Conservation (phyloP, 2,329 filamentous ascomycete genomes). For the Cordyceps cateniannulata region DNA sequence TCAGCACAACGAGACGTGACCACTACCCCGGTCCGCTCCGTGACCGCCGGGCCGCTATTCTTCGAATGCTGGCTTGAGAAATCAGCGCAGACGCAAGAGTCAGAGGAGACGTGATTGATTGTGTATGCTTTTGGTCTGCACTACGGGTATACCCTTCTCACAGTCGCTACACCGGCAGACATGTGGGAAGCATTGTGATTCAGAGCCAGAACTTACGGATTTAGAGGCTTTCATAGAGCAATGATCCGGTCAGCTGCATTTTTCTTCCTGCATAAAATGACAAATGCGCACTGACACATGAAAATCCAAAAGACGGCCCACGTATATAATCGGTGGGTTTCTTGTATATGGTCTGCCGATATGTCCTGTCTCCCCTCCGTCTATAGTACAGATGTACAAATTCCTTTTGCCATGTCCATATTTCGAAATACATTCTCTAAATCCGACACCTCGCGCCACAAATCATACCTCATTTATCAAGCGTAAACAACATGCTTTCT, state of each 20-base stretch:
- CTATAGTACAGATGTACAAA: conserved; percentile 9
- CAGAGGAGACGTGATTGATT: background rate
- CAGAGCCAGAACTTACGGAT: background rate
- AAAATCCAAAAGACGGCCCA: too few species aligned
- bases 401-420: background rate
- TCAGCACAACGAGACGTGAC: background rate
- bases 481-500: conserved; percentile 14
- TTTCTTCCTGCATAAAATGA: too few species aligned
- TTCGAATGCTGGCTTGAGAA: conserved; percentile 63
- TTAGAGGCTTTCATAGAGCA: too few species aligned
- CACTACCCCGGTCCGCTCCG: conserved; percentile 42
- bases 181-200: background rate
- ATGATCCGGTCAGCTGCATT: too few species aligned
- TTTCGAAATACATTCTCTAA: background rate
- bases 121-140: background rate
- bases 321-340: too few species aligned
- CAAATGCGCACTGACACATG: too few species aligned
- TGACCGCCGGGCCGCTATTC: conserved; percentile 53
- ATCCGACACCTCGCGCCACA: background rate
- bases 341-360: background rate
- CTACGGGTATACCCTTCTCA: too few species aligned
- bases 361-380: background rate
- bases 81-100: conserved; percentile 14
- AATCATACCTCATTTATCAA: conserved; percentile 13
- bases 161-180: background rate